phyloP scores from a whole-genome alignment of 2,329 filamentous ascomycete genomes.

The Exophiala xenobiotica region DNA sequence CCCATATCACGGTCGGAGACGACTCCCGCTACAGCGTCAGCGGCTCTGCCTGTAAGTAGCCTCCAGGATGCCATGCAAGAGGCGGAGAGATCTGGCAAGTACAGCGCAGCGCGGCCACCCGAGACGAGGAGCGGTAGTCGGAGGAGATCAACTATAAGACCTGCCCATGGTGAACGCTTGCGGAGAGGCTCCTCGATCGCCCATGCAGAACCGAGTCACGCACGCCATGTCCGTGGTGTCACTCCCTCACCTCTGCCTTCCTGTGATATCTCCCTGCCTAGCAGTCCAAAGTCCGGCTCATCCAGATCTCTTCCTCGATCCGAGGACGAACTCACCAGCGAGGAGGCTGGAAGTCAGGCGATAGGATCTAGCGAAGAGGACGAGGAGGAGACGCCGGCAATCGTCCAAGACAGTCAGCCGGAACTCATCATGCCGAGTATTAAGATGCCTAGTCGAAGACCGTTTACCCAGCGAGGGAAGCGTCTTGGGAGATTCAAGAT shows the following conservation, averaged over 20 bases:
- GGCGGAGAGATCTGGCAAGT: slow-evolving; percentile 32
- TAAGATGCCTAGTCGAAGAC: slow-evolving; percentile 80
- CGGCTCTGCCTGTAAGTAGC: slow-evolving; percentile 27
- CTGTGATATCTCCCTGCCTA: slow-evolving; percentile 45
- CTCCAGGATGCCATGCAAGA: slow-evolving; percentile 37
- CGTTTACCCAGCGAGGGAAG: slow-evolving; percentile 86
- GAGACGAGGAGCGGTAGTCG: slow-evolving; percentile 34
- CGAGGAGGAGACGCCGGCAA: slow-evolving; percentile 45
- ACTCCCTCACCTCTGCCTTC: slow-evolving; percentile 39
- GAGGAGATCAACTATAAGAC: slow-evolving; percentile 30
- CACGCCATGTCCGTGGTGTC: slow-evolving; percentile 29
- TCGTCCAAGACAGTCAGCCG: slow-evolving; percentile 42
- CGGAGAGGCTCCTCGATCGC: slow-evolving; percentile 15
- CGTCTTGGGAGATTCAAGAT: slow-evolving; percentile 82
- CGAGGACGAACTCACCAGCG: slow-evolving; percentile 56
- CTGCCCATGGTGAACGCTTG: slow-evolving; percentile 22
- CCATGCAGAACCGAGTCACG: slow-evolving; percentile 30
- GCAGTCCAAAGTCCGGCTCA: slow-evolving; percentile 60
- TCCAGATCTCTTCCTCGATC: slow-evolving; percentile 58
- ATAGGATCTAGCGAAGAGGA: slow-evolving; percentile 56
- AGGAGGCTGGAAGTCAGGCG: slow-evolving; percentile 57
- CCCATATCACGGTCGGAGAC: slow-evolving; percentile 11
- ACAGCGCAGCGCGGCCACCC: slow-evolving; percentile 30
- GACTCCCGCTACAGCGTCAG: background rate
- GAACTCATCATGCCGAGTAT: slow-evolving; percentile 99